Evolutionary conservation across 306 rosid species (phyloP), one percentile per base, ranked within the genome.

Genomic region (Prunus mume): DNA sequence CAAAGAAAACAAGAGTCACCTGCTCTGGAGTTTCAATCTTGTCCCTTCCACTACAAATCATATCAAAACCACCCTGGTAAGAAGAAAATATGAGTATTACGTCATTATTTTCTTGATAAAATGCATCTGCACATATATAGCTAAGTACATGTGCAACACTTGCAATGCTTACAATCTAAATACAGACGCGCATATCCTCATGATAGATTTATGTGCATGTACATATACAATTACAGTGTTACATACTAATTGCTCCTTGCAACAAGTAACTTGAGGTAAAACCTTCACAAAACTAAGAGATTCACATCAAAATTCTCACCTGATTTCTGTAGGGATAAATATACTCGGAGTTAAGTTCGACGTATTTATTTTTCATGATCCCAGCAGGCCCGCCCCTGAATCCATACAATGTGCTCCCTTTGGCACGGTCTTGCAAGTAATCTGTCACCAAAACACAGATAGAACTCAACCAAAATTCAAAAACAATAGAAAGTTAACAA

Each of bases 11-110:
- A 64, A 73, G 46, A 74, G 34, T 71, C 76, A 91, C 99, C 97
- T 96, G 99, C 80, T 92, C 99, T 34, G 98, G 98, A 78, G 99
- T 92, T 85, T 96, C 99, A 83, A 96, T 92, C 85, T 96, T 96
- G 90, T 96, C 99, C 84, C 99, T 92, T 76, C 99, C 99, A 83
- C 99, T 96, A 71, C 96, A 79, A 70, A 96, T 96, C 97, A 96
- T 96, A 87, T 96, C 99, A 85, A 96, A 96, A 47, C 99, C 99
- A 76, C 99, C 99, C 98, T 96, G 88, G 45, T 65, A 75, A 79
- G 84, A 69, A 12, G 61, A 85, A 79, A 77, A n/a, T 52, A 0
- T 0, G 5, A 71, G 6, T 69, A 19, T 80, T 65, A 69, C n/a
- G 52, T 58, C 68, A 81, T 38, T 46, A 73, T 66, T 63, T 18